Percentiles rank a stretch among this genome's conserved stretches.
Conservation (phyloP, 164 flowering plant species). For the Umbellularia californica region DNA sequence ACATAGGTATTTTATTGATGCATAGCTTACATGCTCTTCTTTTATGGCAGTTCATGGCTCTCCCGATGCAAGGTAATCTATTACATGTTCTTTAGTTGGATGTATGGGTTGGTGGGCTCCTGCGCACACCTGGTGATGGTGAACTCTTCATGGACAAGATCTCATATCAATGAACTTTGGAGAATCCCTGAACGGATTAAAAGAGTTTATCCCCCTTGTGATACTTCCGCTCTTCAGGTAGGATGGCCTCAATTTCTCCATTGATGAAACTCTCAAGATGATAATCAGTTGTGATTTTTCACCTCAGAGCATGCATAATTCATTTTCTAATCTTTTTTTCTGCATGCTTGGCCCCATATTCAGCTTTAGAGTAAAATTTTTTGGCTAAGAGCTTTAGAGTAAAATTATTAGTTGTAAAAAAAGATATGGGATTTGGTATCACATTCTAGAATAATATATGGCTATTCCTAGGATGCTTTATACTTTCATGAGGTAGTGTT, state of each 20-base stretch:
- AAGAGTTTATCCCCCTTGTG: conserved; percentile 94
- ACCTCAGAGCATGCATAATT: background rate
- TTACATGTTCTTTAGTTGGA: conserved; percentile 65
- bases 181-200: conserved; percentile 49
- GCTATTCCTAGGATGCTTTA: background rate
- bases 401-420: background rate
- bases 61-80: conserved; percentile 69
- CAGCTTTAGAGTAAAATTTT: background rate
- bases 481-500: background rate
- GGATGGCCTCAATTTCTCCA: conserved; percentile 2
- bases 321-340: background rate
- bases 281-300: background rate
- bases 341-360: background rate
- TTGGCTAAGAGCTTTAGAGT: background rate
- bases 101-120: conserved; percentile 88
- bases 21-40: conserved; percentile 8
- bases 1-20: conserved; percentile 6
- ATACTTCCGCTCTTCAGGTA: conserved; percentile 94
- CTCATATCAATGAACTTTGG: conserved; percentile 86
- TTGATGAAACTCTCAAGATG: background rate
- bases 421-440: background rate
- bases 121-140: conserved; percentile 86
- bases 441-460: background rate
- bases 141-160: conserved; percentile 87
- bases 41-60: conserved; percentile 54